Conservation (phyloP, 2,329 filamentous ascomycete genomes). For the Mycosphaerella sp. region DNA sequence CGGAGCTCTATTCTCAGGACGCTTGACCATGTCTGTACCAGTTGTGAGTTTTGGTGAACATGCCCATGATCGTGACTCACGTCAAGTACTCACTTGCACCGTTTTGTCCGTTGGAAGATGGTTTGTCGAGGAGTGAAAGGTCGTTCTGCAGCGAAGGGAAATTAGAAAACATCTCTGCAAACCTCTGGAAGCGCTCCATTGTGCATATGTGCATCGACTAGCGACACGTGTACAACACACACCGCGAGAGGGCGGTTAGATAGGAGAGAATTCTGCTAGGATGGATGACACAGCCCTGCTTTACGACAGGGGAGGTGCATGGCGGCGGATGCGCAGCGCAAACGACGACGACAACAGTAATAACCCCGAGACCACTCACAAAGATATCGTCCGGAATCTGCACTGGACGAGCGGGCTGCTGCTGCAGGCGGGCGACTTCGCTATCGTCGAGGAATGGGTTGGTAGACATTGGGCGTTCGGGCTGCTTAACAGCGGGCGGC, state of each 20-base stretch:
- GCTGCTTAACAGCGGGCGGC: constrained; percentile 39
- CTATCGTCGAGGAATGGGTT: constrained; percentile 63
- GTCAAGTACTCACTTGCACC: constrained; percentile 8
- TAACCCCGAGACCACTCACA: constrained; percentile 50
- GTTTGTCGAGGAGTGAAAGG: constrained; percentile 58
- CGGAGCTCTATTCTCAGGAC: constrained; percentile 33
- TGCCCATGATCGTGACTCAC: constrained; percentile 18
- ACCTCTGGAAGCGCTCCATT: constrained; percentile 39
- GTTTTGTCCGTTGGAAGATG: constrained; percentile 34
- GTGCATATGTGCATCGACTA: constrained; percentile 3
- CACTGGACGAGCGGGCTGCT: constrained; percentile 30
- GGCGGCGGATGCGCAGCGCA: constrained; percentile 3
- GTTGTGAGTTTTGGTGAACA: not conserved
- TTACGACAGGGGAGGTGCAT: constrained; percentile 18
- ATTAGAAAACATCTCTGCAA: constrained; percentile 39
- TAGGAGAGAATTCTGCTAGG: constrained; percentile 13
- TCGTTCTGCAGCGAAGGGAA: constrained; percentile 52
- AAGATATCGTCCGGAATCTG: constrained; percentile 64
- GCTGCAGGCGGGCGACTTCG: constrained; percentile 18
- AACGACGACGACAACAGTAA: constrained; percentile 10
- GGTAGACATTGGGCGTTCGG: constrained; percentile 56
- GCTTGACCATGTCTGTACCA: constrained; percentile 23
- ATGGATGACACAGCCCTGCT: constrained; percentile 19
- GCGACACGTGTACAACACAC: constrained; percentile 3
- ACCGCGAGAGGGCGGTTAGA: constrained; percentile 1